Evolutionary conservation across 2,329 filamentous ascomycete species (phyloP).

Genomic region (Biscogniauxia mediterranea): DNA sequence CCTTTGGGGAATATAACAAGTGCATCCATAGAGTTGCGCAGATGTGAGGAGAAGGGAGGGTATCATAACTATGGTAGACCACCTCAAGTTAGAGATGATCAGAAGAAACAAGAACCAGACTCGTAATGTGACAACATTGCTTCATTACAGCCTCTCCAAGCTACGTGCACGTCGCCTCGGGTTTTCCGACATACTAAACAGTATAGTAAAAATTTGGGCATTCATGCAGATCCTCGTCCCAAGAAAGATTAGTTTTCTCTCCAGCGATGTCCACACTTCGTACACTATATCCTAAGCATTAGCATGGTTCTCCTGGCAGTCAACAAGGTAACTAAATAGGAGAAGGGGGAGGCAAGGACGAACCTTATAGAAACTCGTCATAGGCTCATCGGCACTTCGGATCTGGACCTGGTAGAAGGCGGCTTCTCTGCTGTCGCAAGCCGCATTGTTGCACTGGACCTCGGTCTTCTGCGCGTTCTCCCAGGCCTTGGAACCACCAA

Average conservation of each 20-base stretch:
- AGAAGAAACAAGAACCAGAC: neutral
- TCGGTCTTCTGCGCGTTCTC: constrained; percentile 84
- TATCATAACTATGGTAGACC: constrained; percentile 2
- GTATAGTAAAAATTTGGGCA: neutral
- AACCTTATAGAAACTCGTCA: constrained; percentile 94
- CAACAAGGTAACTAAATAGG: neutral
- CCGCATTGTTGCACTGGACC: constrained; percentile 78
- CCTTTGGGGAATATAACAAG: neutral
- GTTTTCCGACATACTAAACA: neutral
- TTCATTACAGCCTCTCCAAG: neutral
- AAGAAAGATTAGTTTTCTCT: constrained; percentile 54
- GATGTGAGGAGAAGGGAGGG: neutral
- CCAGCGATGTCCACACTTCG: constrained; percentile 65
- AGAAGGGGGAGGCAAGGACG: constrained; percentile 7
- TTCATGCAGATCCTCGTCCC: neutral
- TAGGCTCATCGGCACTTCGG: constrained; percentile 95
- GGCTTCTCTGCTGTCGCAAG: constrained; percentile 79
- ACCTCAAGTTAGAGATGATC: neutral
- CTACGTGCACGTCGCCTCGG: neutral
- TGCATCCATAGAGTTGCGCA: neutral
- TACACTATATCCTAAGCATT: constrained; percentile 48
- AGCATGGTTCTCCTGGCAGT: neutral
- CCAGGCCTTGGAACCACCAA: constrained; percentile 86
- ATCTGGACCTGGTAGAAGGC: constrained; percentile 98
- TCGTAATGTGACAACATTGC: neutral